These are phyloP conservation scores for Vickermania ingenoplastis DNA, from an alignment of 208 protist genomes.

Conservation along the genomic window DNA sequence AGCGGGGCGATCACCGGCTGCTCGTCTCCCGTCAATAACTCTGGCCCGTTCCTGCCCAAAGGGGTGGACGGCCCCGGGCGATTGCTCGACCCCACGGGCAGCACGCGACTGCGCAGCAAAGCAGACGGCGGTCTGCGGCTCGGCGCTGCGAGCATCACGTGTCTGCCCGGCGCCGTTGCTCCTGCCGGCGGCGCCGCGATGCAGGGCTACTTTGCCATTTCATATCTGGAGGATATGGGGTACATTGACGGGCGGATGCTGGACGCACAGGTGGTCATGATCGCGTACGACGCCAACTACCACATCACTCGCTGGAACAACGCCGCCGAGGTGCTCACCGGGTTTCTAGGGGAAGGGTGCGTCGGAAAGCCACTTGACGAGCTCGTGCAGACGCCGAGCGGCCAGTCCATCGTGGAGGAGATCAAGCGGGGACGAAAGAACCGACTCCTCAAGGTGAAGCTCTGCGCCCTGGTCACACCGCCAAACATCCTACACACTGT, in stretches of 20 bases:
- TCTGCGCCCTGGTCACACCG: slow-evolving; percentile 62
- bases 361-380: slow-evolving; percentile 79
- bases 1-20: not conserved
- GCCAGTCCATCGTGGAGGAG: not conserved
- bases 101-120: not conserved
- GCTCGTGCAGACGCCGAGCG: slow-evolving; percentile 52
- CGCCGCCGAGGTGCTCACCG: slow-evolving; percentile 77
- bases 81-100: not conserved
- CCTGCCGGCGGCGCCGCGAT: slow-evolving; percentile 17
- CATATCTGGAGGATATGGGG: slow-evolving; percentile 52
- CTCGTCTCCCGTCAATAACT: not conserved
- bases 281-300: slow-evolving; percentile 70
- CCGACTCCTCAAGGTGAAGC: slow-evolving; percentile 63
- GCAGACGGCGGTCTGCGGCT: not conserved
- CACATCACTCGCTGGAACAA: slow-evolving; percentile 81
- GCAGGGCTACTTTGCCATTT: slow-evolving; percentile 70
- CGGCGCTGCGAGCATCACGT: not conserved
- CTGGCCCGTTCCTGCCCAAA: not conserved
- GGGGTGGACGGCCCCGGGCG: not conserved
- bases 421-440: slow-evolving; percentile 2
- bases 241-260: slow-evolving; percentile 82
- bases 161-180: not conserved
- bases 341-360: slow-evolving; percentile 70
- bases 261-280: slow-evolving; percentile 83
- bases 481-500: slow-evolving; percentile 70